A percentile compares a stretch with the other conserved stretches of the same genome.
Conservation (phyloP, 805 yeast species). For the Ogataea glucozyma region DNA sequence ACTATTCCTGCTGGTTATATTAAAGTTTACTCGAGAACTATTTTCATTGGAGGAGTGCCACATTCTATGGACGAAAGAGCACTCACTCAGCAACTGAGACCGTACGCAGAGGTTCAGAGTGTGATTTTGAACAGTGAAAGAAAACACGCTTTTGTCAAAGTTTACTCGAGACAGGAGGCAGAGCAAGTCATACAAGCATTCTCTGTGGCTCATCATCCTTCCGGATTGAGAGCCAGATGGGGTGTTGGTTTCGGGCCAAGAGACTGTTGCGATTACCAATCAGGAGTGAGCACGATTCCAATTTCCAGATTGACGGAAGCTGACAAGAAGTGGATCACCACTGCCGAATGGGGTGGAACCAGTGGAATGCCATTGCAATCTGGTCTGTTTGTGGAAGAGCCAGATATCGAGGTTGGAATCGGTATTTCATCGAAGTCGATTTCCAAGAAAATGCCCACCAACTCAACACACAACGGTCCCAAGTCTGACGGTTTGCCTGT, state of each 20-base stretch:
- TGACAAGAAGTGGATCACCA: constrained; percentile 83
- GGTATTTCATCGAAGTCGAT: constrained; percentile 92
- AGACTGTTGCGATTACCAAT: constrained; percentile 94
- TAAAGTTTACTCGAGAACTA: constrained; percentile 83
- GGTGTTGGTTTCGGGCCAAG: constrained; percentile 99
- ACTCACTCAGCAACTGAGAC: constrained; percentile 69
- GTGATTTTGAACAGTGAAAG: constrained; percentile 84
- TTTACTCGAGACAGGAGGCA: constrained; percentile 88
- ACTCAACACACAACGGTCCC: constrained; percentile 82
- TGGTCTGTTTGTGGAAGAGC: constrained; percentile 90
- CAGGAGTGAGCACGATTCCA: constrained; percentile 87
- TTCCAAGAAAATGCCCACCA: constrained; percentile 89
- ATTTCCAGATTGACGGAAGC: constrained; percentile 89
- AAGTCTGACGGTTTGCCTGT: constrained; percentile 52
- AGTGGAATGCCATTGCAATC: constrained; percentile 80
- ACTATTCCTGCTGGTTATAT: constrained; percentile 74
- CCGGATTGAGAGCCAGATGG: constrained; percentile 85
- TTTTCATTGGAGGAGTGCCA: constrained; percentile 94
- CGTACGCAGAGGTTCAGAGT: constrained; percentile 89
- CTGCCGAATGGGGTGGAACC: constrained; percentile 97
- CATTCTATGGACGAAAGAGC: constrained; percentile 75
- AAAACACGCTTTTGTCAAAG: constrained; percentile 95
- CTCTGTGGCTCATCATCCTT: constrained; percentile 57
- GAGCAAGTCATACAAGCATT: constrained; percentile 75
- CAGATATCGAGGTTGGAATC: constrained; percentile 94